These are phyloP conservation scores for Osmozyma mogii DNA, from an alignment of 805 yeast species.

Conservation along the genomic window DNA sequence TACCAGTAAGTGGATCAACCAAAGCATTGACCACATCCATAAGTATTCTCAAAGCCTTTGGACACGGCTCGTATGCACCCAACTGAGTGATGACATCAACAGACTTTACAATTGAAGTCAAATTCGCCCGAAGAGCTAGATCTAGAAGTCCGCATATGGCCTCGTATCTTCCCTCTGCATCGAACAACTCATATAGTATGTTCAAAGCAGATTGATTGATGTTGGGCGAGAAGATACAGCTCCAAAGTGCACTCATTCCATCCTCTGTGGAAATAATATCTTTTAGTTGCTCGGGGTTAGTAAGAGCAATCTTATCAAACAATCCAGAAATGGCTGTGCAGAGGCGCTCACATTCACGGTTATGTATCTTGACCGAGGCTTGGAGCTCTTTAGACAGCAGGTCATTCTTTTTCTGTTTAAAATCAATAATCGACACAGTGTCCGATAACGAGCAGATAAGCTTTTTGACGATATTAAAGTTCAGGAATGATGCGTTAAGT, in stretches of 20 bases:
- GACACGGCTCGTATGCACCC: slow-evolving; percentile 62
- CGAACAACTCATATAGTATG: slow-evolving; percentile 67
- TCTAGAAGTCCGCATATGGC: slow-evolving; percentile 53
- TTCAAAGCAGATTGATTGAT: slow-evolving; percentile 65
- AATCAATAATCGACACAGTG: slow-evolving; percentile 13
- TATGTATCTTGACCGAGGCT: slow-evolving; percentile 24
- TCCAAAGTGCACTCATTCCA: slow-evolving; percentile 61
- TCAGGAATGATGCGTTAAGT: slow-evolving; percentile 5
- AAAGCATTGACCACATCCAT: slow-evolving; percentile 65
- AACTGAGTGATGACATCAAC: slow-evolving; percentile 38
- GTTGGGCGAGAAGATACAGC: slow-evolving; percentile 61
- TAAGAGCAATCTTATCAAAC: slow-evolving; percentile 26
- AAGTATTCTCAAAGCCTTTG: slow-evolving; percentile 62
- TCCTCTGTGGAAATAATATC: slow-evolving; percentile 17
- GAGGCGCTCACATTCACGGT: slow-evolving; percentile 18
- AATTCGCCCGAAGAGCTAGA: slow-evolving; percentile 34
- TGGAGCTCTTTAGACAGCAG: slow-evolving; percentile 12
- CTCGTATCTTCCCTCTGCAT: slow-evolving; percentile 67
- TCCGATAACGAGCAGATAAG: slow-evolving; percentile 15
- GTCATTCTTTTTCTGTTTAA: slow-evolving; percentile 17
- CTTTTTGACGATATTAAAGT: slow-evolving; percentile 8
- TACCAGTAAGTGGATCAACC: slow-evolving; percentile 60
- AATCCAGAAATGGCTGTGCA: slow-evolving; percentile 14
- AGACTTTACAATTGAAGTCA: slow-evolving; percentile 42
- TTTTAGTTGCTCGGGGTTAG: slow-evolving; percentile 19